Percentiles rank a stretch among this genome's conserved stretches.
phyloP scores from a whole-genome alignment of 2,329 filamentous ascomycete genomes.

The Ophiostoma sp. region DNA sequence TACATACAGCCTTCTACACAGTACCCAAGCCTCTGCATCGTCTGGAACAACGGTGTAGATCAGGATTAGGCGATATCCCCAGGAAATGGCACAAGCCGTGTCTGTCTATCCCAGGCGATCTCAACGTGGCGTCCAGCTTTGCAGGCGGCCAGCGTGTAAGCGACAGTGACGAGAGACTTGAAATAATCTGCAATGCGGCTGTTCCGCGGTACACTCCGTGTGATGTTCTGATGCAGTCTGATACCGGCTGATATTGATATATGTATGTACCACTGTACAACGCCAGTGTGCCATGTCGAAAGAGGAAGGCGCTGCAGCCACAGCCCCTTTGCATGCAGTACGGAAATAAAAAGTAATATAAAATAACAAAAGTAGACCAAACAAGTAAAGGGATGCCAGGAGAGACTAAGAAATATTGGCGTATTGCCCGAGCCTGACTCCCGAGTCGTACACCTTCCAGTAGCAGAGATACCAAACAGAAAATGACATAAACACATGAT shows the following conservation, averaged over 20 bases:
- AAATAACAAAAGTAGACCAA: neutral
- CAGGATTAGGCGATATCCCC: constrained; percentile 4
- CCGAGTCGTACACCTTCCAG: neutral
- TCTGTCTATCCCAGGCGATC: neutral
- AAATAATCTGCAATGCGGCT: no score
- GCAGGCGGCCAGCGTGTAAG: no score
- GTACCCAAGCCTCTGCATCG: neutral
- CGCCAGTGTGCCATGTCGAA: neutral
- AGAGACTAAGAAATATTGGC: neutral
- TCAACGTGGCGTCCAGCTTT: neutral
- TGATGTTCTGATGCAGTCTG: neutral
- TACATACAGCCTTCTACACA: neutral
- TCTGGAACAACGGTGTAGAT: neutral
- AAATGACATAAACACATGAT: neutral
- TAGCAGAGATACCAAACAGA: neutral
- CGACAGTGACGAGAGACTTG: no score
- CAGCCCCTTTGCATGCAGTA: neutral
- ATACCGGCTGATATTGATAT: neutral
- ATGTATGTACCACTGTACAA: neutral
- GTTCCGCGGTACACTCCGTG: neutral
- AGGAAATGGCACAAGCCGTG: neutral
- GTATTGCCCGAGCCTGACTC: neutral
- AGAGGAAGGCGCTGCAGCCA: neutral
- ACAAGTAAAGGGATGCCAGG: neutral
- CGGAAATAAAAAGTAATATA: neutral